Conservation (phyloP, 345 rosid species). For the Populus simonii region DNA sequence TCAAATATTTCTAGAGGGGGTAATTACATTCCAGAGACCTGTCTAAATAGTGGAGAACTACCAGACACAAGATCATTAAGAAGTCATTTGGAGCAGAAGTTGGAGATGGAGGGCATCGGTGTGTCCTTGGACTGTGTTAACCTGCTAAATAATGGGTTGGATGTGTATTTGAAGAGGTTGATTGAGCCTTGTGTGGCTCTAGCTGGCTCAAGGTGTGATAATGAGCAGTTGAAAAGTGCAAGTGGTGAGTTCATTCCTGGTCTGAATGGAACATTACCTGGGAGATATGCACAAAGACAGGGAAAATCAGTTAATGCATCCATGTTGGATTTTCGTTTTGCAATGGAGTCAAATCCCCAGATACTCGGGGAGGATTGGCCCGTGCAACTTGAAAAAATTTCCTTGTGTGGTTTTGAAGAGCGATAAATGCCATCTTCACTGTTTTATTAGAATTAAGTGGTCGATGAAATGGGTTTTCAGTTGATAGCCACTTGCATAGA, state of each 20-base stretch:
- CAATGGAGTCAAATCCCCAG: constrained; percentile 62
- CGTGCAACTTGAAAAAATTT: constrained; percentile 60
- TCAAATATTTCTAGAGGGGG: constrained; percentile 26
- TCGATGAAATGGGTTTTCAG: constrained; percentile 1
- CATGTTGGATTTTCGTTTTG: constrained; percentile 52
- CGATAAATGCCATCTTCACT: constrained; percentile 16
- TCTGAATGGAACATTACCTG: constrained; percentile 22
- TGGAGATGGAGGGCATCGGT: constrained; percentile 59
- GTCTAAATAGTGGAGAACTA: constrained; percentile 55
- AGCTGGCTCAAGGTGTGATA: constrained; percentile 46
- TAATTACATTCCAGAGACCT: constrained; percentile 33
- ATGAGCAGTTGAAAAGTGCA: constrained; percentile 18
- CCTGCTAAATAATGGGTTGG: constrained; percentile 69
- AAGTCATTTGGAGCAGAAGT: constrained; percentile 55
- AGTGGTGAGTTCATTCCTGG: constrained; percentile 17
- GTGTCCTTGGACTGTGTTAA: constrained; percentile 56
- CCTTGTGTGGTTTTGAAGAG: constrained; percentile 40
- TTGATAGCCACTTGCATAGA: background rate
- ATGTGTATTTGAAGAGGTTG: constrained; percentile 65
- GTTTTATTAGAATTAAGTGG: constrained; percentile 14
- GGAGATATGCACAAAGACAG: constrained; percentile 22
- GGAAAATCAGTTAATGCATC: constrained; percentile 37
- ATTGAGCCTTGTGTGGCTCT: constrained; percentile 65
- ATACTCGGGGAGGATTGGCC: constrained; percentile 77
- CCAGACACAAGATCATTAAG: constrained; percentile 77